These are phyloP conservation scores for Penicillium sp. DNA, from an alignment of 2,329 filamentous ascomycete species.

Conservation along the genomic window DNA sequence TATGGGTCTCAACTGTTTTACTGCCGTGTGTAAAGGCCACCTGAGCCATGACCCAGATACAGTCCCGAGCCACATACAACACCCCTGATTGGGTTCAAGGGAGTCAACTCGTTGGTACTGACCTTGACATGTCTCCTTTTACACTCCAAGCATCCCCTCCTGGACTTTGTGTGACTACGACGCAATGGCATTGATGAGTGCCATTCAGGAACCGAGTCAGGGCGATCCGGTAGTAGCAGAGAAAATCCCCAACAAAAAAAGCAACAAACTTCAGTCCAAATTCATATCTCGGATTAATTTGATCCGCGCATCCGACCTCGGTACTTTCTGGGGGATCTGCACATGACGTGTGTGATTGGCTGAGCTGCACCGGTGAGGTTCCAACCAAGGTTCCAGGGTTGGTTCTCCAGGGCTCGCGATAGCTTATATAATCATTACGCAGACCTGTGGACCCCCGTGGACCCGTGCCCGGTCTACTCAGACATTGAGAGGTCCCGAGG, in stretches of 20 bases:
- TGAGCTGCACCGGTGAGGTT: neutral
- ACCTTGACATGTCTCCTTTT: constrained; percentile 42
- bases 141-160: constrained; percentile 39
- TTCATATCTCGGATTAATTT: neutral
- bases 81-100: neutral
- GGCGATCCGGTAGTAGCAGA: neutral
- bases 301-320: constrained; percentile 2
- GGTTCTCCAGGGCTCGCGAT: no score
- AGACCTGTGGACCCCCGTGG: no score
- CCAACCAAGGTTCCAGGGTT: no score
- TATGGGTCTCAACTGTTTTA: neutral
- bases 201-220: neutral
- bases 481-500: no score
- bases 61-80: neutral
- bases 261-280: neutral
- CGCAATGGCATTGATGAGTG: constrained; percentile 27
- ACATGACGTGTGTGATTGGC: constrained; percentile 3
- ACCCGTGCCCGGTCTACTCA: no score
- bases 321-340: constrained; percentile 2
- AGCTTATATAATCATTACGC: neutral
- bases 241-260: neutral
- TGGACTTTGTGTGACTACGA: constrained; percentile 39
- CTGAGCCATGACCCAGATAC: neutral
- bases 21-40: neutral
- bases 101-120: neutral